Evolutionary conservation across 805 yeast species (phyloP).

Genomic region (Ogataea nonfermentans): DNA sequence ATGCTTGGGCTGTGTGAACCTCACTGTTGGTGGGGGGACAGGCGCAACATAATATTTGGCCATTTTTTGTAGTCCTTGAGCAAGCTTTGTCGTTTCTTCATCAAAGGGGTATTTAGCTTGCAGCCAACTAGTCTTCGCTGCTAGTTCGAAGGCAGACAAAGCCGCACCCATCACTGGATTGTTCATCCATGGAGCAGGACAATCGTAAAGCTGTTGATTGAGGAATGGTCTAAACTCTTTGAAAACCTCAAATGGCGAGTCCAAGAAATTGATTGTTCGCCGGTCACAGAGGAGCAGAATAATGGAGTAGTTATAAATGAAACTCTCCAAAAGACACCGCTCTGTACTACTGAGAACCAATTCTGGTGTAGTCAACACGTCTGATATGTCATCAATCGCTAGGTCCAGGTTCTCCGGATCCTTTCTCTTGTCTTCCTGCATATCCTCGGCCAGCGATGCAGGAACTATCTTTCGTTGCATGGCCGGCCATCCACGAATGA

Average conservation of each 20-base stretch:
- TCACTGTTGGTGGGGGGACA: conserved; percentile 17
- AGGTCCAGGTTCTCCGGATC: neutral
- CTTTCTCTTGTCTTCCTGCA: neutral
- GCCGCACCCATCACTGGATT: conserved; percentile 42
- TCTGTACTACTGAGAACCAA: conserved; percentile 21
- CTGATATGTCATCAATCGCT: conserved; percentile 6
- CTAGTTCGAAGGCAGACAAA: conserved; percentile 34
- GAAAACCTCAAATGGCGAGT: conserved; percentile 41
- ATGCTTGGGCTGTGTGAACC: conserved; percentile 11
- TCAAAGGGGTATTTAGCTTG: conserved; percentile 21
- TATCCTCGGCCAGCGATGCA: too few relatives aligned
- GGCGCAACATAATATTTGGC: conserved; percentile 19
- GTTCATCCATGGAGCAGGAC: conserved; percentile 37
- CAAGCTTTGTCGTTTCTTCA: conserved; percentile 5
- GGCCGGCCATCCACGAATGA: conserved; percentile 31
- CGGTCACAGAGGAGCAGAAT: conserved; percentile 34
- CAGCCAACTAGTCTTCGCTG: conserved; percentile 38
- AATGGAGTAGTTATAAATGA: conserved; percentile 41
- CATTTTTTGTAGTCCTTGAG: conserved; percentile 7
- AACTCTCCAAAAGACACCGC: conserved; percentile 42
- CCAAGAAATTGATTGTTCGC: conserved; percentile 29
- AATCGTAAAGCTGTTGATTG: conserved; percentile 35
- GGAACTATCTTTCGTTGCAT: neutral
- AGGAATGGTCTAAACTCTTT: conserved; percentile 31
- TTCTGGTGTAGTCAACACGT: neutral